phyloP scores from a whole-genome alignment of 768 basidiomycete genomes.

The Lactarius akahatsu region DNA sequence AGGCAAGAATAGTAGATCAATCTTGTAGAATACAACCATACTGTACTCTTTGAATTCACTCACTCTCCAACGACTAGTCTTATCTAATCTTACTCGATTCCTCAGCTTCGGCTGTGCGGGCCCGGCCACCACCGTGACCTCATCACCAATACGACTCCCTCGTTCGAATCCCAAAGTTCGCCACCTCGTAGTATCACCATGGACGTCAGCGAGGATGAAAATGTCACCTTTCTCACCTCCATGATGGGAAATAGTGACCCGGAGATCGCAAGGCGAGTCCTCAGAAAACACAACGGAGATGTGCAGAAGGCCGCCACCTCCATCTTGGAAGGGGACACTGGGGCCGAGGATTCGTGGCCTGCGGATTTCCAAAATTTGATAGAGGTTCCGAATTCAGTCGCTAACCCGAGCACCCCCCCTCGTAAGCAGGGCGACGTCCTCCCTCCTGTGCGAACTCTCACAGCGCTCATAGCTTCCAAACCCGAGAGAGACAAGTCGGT shows the following conservation, averaged over 20 bases:
- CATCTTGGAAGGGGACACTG: constrained; percentile 36
- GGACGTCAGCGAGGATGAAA: constrained; percentile 34
- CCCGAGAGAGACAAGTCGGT: constrained; percentile 32
- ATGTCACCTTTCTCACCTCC: constrained; percentile 37
- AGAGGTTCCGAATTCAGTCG: constrained; percentile 21
- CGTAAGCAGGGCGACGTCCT: constrained; percentile 26
- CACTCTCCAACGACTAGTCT: background rate
- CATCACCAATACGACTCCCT: background rate
- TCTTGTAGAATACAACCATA: background rate
- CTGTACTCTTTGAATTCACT: background rate
- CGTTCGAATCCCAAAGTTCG: background rate
- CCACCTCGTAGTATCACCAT: constrained; percentile 7
- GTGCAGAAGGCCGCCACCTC: constrained; percentile 39
- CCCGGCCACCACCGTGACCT: background rate
- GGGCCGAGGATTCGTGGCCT: constrained; percentile 20
- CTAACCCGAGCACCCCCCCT: constrained; percentile 33
- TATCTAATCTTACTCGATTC: constrained; percentile 8
- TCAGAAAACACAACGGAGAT: constrained; percentile 60
- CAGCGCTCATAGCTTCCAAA: constrained; percentile 34
- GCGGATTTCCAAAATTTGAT: constrained; percentile 16
- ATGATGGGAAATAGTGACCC: constrained; percentile 46
- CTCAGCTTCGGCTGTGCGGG: background rate
- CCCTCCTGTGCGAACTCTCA: background rate
- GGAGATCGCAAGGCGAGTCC: constrained; percentile 52
- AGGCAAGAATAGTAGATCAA: constrained; percentile 30